Evolutionary conservation across 306 rosid species (phyloP).

Genomic region (Rubus idaeus): DNA sequence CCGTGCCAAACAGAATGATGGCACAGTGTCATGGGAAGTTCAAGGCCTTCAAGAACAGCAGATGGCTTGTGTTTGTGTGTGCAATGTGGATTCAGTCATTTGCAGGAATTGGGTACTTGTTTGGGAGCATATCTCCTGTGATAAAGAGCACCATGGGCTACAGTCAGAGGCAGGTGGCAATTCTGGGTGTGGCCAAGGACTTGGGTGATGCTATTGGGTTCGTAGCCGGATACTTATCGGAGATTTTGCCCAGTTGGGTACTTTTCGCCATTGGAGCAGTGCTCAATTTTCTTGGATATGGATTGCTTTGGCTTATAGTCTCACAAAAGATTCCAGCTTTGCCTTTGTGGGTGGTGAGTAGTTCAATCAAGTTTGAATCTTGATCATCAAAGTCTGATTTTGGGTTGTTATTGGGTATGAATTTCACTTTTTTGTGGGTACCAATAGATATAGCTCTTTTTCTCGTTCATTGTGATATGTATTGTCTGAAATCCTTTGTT

Average conservation of each 20-base stretch:
- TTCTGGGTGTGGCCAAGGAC: conserved; percentile 85
- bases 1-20: conserved; percentile 28
- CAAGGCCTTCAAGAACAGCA: conserved; percentile 38
- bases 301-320: conserved; percentile 76
- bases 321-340: conserved; percentile 45
- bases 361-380: conserved; percentile 7
- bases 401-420: conserved; percentile 7
- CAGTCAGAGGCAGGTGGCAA: conserved; percentile 64
- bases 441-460: background rate
- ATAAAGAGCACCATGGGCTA: conserved; percentile 67
- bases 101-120: conserved; percentile 83
- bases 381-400: conserved; percentile 7
- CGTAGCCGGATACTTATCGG: conserved; percentile 66
- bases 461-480: background rate
- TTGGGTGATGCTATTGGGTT: conserved; percentile 75
- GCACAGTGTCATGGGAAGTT: conserved; percentile 43
- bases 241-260: conserved; percentile 68
- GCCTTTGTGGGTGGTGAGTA: conserved; percentile 91
- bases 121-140: conserved; percentile 82
- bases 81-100: conserved; percentile 94
- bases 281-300: conserved; percentile 73
- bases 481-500: background rate
- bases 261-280: conserved; percentile 62
- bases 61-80: conserved; percentile 90
- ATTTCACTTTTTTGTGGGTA: background rate